Conservation (phyloP, 257 asterid species). For the Solanum virginianum region DNA sequence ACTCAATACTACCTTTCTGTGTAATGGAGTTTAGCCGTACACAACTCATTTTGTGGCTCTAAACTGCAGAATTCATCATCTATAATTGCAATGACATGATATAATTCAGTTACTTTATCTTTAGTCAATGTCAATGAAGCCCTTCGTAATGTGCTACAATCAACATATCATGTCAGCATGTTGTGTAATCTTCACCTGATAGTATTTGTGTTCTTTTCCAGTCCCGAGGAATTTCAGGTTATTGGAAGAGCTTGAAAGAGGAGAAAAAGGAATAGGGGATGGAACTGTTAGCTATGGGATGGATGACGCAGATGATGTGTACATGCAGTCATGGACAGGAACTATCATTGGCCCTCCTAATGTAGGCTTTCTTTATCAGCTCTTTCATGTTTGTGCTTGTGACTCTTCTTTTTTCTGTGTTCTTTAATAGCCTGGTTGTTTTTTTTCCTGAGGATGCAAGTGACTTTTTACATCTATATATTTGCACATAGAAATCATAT, state of each 20-base stretch:
- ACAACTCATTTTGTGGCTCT: not conserved
- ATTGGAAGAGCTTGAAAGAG: slow-evolving; percentile 84
- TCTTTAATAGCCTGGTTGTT: not conserved
- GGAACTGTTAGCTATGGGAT: slow-evolving; percentile 90
- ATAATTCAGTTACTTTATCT: not conserved
- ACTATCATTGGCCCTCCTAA: slow-evolving; percentile 85
- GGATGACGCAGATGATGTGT: slow-evolving; percentile 80
- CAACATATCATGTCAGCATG: not conserved
- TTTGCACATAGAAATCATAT: not conserved
- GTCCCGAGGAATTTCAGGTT: slow-evolving; percentile 80
- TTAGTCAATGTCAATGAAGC: not conserved
- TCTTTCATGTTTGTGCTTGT: not conserved
- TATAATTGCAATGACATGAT: not conserved
- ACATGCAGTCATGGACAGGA: slow-evolving; percentile 91
- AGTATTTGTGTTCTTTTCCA: slow-evolving; percentile 13
- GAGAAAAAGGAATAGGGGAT: slow-evolving; percentile 88
- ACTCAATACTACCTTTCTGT: not conserved
- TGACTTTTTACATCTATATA: not conserved
- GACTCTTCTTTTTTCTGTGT: not conserved
- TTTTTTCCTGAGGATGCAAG: not conserved
- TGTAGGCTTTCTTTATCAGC: slow-evolving; percentile 20
- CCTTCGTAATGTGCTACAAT: not conserved
- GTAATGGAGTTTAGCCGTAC: not conserved
- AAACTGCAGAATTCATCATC: not conserved
- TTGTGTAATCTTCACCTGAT: not conserved